phyloP scores from a whole-genome alignment of 1,284 basidiomycete species.

The Sporisorium scitamineum region DNA sequence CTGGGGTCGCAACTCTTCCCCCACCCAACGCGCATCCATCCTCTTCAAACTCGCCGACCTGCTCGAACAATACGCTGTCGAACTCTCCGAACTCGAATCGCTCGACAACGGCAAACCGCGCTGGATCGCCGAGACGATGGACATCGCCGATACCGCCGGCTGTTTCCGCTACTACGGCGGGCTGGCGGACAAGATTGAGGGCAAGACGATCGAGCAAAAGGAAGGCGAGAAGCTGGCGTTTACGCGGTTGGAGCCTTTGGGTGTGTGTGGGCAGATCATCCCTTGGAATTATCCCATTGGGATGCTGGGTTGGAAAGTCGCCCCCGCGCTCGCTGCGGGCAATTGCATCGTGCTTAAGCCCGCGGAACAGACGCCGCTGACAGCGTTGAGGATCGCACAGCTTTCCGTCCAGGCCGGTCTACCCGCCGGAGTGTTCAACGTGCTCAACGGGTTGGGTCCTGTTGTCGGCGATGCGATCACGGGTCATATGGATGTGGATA shows the following conservation, averaged over 20 bases:
- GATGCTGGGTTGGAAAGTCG: slow-evolving; percentile 73
- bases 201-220: slow-evolving; percentile 82
- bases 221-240: slow-evolving; percentile 76
- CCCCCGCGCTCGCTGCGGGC: slow-evolving; percentile 70
- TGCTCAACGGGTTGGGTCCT: slow-evolving; percentile 83
- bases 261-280: slow-evolving; percentile 75
- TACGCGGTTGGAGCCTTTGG: slow-evolving; percentile 89
- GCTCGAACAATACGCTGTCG: slow-evolving; percentile 79
- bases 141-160: slow-evolving; percentile 77
- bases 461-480: slow-evolving; percentile 78
- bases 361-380: slow-evolving; percentile 79
- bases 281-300: slow-evolving; percentile 77
- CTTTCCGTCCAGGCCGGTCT: slow-evolving; percentile 82
- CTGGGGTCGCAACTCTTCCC: slow-evolving; percentile 51
- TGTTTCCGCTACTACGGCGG: slow-evolving; percentile 76
- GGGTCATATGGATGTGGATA: slow-evolving; percentile 77
- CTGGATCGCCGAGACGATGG: slow-evolving; percentile 75
- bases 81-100: slow-evolving; percentile 72
- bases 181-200: slow-evolving; percentile 81
- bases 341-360: slow-evolving; percentile 73
- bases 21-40: slow-evolving; percentile 74
- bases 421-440: slow-evolving; percentile 77
- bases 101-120: slow-evolving; percentile 85
- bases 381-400: slow-evolving; percentile 78
- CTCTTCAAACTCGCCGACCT: slow-evolving; percentile 77